These are phyloP conservation scores for Podaxis carcinomalis DNA, from an alignment of 768 basidiomycete species.

Conservation along the genomic window DNA sequence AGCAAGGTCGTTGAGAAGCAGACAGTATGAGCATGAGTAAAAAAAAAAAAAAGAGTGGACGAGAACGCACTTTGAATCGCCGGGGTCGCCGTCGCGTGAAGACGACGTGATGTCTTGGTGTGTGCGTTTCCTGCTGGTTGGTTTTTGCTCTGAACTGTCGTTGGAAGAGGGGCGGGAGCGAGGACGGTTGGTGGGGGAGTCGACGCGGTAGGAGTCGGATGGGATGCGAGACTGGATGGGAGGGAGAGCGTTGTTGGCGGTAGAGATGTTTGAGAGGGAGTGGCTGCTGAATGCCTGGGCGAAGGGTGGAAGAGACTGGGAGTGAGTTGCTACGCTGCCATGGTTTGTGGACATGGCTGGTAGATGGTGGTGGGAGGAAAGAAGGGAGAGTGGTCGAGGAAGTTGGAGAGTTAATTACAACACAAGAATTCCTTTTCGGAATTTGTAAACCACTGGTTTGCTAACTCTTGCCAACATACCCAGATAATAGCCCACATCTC, in stretches of 20 bases:
- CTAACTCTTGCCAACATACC: not conserved
- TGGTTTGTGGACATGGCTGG: constrained; percentile 41
- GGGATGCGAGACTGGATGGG: constrained; percentile 52
- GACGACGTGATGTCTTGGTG: constrained; percentile 32
- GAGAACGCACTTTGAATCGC: constrained; percentile 43
- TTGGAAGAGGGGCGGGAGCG: constrained; percentile 25
- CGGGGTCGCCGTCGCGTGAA: constrained; percentile 31
- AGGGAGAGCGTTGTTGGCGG: constrained; percentile 53
- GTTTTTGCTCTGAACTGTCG: constrained; percentile 22
- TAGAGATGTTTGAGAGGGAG: constrained; percentile 45
- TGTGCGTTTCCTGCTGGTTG: constrained; percentile 39
- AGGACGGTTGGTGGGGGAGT: constrained; percentile 22
- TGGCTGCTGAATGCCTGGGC: constrained; percentile 67
- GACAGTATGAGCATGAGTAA: constrained; percentile 4
- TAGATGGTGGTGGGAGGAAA: constrained; percentile 12
- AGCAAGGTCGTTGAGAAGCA: constrained; percentile 5
- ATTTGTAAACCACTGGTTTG: not conserved
- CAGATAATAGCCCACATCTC: not conserved
- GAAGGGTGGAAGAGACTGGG: constrained; percentile 74
- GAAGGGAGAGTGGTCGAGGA: constrained; percentile 8
- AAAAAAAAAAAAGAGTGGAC: constrained; percentile 18
- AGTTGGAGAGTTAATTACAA: constrained; percentile 10
- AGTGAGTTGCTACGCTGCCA: constrained; percentile 38
- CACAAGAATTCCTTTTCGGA: not conserved
- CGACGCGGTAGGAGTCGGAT: constrained; percentile 29